Conservation (phyloP, 306 rosid species). For the Abrus pulchellus region DNA sequence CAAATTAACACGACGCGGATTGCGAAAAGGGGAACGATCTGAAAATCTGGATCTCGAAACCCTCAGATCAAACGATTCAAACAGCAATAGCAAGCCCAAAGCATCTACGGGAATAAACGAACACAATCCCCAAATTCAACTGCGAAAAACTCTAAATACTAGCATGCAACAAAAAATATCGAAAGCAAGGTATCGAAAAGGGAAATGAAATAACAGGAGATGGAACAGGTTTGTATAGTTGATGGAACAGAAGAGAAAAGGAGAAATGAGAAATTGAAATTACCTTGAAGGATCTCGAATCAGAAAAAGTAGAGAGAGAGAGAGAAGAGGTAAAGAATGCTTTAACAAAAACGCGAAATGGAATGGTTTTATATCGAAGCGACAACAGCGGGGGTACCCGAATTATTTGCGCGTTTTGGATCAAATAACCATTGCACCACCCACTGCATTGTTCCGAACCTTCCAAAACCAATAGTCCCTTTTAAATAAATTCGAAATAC, state of each 20-base stretch:
- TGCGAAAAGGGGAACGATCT: conserved; percentile 52
- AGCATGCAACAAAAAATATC: background rate
- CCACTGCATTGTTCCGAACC: conserved; percentile 12
- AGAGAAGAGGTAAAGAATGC: conserved; percentile 36
- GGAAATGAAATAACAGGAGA: background rate
- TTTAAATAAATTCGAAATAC: background rate
- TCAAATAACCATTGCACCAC: conserved; percentile 15
- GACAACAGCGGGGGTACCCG: conserved; percentile 40
- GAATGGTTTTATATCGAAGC: conserved; percentile 41
- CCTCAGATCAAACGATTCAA: conserved; percentile 49
- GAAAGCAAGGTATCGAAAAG: background rate
- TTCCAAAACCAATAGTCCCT: background rate
- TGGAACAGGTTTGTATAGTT: background rate
- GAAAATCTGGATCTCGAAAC: conserved; percentile 37
- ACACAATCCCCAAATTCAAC: conserved; percentile 5
- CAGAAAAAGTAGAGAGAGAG: conserved; percentile 29
- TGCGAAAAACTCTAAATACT: background rate
- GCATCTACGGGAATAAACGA: background rate
- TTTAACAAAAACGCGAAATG: conserved; percentile 47
- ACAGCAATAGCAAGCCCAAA: conserved; percentile 18
- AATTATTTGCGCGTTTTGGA: conserved; percentile 19
- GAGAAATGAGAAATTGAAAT: conserved; percentile 23
- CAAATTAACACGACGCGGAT: background rate
- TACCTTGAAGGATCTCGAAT: conserved; percentile 68
- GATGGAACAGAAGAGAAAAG: background rate